Percentiles rank a stretch among this genome's conserved stretches.
Evolutionary conservation across 1,284 basidiomycete genomes (phyloP).

Genomic region (Ceratobasidium sp.): DNA sequence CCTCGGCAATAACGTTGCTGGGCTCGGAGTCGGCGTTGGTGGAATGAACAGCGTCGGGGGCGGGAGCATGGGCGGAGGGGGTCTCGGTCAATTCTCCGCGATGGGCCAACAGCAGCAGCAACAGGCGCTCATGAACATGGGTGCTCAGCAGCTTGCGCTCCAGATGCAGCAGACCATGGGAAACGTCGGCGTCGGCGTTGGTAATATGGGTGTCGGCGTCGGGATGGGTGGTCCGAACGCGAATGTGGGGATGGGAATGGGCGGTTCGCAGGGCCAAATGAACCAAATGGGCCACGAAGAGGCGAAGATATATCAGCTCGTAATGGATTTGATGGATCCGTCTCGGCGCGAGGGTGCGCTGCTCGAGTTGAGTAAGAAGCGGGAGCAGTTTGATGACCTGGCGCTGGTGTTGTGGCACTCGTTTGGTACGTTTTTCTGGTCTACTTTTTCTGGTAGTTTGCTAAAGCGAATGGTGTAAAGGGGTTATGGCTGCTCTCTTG

Average conservation of each 20-base stretch:
- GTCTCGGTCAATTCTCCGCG: constrained; percentile 28
- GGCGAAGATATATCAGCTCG: constrained; percentile 79
- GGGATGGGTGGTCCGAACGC: constrained; percentile 29
- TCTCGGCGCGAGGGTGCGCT: constrained; percentile 83
- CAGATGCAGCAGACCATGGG: constrained; percentile 42
- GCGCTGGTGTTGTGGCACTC: constrained; percentile 99
- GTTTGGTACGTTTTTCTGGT: constrained; percentile 74
- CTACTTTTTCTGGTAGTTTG: neutral
- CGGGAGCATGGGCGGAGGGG: constrained; percentile 14
- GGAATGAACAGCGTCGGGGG: constrained; percentile 21
- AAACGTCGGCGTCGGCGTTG: constrained; percentile 11
- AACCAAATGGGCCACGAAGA: constrained; percentile 62
- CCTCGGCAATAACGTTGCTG: constrained; percentile 15
- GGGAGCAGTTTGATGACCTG: constrained; percentile 98
- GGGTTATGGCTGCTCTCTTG: constrained; percentile 97
- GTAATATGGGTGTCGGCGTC: constrained; percentile 35
- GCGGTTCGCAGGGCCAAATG: constrained; percentile 33
- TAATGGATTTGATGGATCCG: constrained; percentile 82
- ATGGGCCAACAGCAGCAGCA: constrained; percentile 39
- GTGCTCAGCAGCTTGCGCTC: constrained; percentile 32
- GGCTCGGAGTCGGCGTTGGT: constrained; percentile 17
- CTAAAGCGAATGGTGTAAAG: constrained; percentile 56
- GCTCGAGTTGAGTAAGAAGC: constrained; percentile 97
- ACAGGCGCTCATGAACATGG: constrained; percentile 38
- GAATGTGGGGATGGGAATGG: constrained; percentile 22